Evolutionary conservation across 805 yeast genomes (phyloP).

Genomic region (Wickerhamiella kurtzmanii): DNA sequence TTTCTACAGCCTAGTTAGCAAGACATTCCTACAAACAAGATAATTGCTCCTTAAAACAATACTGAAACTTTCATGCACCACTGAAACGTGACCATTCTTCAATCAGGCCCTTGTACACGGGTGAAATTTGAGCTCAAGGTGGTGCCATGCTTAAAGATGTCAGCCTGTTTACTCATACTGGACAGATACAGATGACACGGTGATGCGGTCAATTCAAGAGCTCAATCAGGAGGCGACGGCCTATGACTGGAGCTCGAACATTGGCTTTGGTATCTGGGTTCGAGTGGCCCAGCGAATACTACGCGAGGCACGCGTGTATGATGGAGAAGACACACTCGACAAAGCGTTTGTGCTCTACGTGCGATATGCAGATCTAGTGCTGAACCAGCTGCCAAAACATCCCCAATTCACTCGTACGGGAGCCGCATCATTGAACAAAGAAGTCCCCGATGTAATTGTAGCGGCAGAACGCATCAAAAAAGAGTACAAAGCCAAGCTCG

Average conservation of each 20-base stretch:
- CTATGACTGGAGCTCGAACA: slow-evolving; percentile 39
- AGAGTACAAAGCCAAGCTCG: slow-evolving; percentile 13
- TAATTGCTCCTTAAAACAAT: too few relatives aligned
- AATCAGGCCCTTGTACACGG: too few relatives aligned
- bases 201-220: slow-evolving; percentile 17
- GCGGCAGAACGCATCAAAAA: slow-evolving; percentile 20
- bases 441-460: slow-evolving; percentile 19
- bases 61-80: too few relatives aligned
- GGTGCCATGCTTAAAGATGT: neutral
- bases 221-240: slow-evolving; percentile 37
- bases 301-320: slow-evolving; percentile 33
- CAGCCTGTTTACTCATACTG: neutral
- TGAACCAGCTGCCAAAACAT: slow-evolving; percentile 34
- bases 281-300: slow-evolving; percentile 36
- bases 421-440: slow-evolving; percentile 8
- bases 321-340: slow-evolving; percentile 30
- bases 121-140: neutral
- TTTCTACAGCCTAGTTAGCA: too few relatives aligned
- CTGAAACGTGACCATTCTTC: too few relatives aligned
- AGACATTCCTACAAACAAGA: too few relatives aligned
- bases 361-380: slow-evolving; percentile 45
- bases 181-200: neutral
- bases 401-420: slow-evolving; percentile 29
- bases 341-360: slow-evolving; percentile 45
- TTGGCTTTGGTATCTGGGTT: slow-evolving; percentile 43